Conservation (phyloP, 768 basidiomycete species). For the Russula vinacea region DNA sequence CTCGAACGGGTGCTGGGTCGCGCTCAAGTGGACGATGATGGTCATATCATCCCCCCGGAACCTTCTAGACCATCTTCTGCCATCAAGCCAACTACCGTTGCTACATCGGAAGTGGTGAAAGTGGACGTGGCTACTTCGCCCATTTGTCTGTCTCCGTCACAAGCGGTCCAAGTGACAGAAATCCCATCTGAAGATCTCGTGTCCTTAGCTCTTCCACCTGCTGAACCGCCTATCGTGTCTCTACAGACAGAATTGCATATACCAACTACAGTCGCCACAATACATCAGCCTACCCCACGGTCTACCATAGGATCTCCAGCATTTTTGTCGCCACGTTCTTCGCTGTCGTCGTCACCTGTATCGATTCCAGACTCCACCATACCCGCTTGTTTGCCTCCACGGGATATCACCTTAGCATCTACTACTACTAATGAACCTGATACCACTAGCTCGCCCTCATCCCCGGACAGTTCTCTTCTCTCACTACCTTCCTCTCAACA, state of each 20-base stretch:
- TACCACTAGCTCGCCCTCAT: constrained; percentile 15
- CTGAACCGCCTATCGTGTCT: not conserved
- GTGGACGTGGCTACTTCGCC: constrained; percentile 28
- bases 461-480: not conserved
- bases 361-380: not conserved
- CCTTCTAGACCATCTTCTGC: constrained; percentile 5
- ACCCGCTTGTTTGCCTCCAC: not conserved
- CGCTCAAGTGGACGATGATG: constrained; percentile 19
- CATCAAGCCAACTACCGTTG: not conserved
- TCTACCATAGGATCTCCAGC: constrained; percentile 15
- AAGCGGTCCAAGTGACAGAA: not conserved
- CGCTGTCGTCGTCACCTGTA: constrained; percentile 3
- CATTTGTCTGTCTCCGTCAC: constrained; percentile 15
- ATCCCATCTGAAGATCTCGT: not conserved
- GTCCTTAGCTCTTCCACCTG: not conserved
- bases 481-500: constrained; percentile 1
- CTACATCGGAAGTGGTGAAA: constrained; percentile 11
- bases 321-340: constrained; percentile 14
- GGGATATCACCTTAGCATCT: constrained; percentile 14
- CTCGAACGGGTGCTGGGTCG: constrained; percentile 39
- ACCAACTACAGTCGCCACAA: not conserved
- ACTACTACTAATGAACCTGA: constrained; percentile 7
- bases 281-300: constrained; percentile 17
- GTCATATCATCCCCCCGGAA: constrained; percentile 3
- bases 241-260: not conserved